Percentiles rank a stretch among this genome's conserved stretches.
phyloP scores from a whole-genome alignment of 2,329 filamentous ascomycete genomes.

The Verticillium nubilum region DNA sequence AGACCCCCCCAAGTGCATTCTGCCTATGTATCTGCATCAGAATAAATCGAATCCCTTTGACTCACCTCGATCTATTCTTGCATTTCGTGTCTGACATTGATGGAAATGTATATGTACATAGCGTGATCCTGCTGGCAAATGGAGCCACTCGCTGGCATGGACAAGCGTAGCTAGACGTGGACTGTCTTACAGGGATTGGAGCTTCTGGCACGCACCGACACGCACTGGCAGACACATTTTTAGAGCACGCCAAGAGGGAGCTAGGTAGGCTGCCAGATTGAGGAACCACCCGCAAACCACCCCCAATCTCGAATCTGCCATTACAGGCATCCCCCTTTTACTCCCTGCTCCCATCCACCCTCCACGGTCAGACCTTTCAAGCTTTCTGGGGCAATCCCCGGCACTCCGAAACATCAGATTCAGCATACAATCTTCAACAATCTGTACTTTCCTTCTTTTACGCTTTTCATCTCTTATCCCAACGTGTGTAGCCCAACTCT shows the following conservation, averaged over 20 bases:
- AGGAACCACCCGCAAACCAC: neutral
- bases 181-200: neutral
- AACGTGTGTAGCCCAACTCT: neutral
- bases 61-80: neutral
- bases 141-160: neutral
- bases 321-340: neutral
- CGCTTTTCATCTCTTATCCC: neutral
- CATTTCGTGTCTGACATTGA: neutral
- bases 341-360: neutral
- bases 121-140: neutral
- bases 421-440: neutral
- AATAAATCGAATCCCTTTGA: too few relatives aligned
- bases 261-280: neutral
- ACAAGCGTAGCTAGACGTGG: neutral
- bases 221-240: neutral
- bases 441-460: neutral
- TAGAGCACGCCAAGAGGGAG: conserved; percentile 1
- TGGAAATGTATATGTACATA: neutral
- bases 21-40: too few relatives aligned
- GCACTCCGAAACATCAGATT: neutral
- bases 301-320: neutral
- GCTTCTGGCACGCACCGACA: neutral
- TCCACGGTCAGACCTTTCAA: neutral
- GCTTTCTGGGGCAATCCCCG: neutral
- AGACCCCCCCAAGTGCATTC: too few relatives aligned